Evolutionary conservation across 306 rosid genomes (phyloP).

Genomic region (Herpetospermum pedunculosum): DNA sequence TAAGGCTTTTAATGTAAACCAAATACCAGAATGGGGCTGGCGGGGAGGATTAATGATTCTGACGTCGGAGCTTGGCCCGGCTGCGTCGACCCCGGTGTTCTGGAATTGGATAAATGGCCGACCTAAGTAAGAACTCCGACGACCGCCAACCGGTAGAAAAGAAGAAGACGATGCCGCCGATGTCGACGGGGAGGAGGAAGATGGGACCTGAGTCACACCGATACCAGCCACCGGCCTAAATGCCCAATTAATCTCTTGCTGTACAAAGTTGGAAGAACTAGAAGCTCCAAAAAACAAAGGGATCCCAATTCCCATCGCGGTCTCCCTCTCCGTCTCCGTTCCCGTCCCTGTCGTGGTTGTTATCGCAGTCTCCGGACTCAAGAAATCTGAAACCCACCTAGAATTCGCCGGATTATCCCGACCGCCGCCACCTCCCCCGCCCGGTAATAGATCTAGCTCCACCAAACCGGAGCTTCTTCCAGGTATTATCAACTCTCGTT

Average conservation of each 20-base stretch:
- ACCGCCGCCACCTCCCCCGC: background rate
- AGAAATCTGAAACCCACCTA: background rate
- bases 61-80: slow-evolving; percentile 54
- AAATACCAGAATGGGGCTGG: slow-evolving; percentile 83
- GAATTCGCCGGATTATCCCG: background rate
- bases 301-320: background rate
- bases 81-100: slow-evolving; percentile 8
- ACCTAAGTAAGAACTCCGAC: slow-evolving; percentile 17
- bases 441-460: slow-evolving; percentile 62
- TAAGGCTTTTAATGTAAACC: slow-evolving; percentile 92
- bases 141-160: slow-evolving; percentile 28
- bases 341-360: too few species aligned
- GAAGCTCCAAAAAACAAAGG: slow-evolving; percentile 9
- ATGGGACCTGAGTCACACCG: slow-evolving; percentile 11
- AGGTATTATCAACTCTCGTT: background rate
- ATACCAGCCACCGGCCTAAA: slow-evolving; percentile 37
- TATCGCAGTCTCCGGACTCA: background rate
- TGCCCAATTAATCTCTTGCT: slow-evolving; percentile 48
- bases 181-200: slow-evolving; percentile 29
- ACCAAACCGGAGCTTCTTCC: slow-evolving; percentile 18
- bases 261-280: slow-evolving; percentile 11
- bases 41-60: slow-evolving; percentile 79
- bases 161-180: slow-evolving; percentile 24
- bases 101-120: slow-evolving; percentile 38
- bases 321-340: background rate